A percentile compares a stretch with the other conserved stretches of the same genome.
phyloP scores from a whole-genome alignment of 1,284 basidiomycete genomes.

The Fomitiporia mediterranea region DNA sequence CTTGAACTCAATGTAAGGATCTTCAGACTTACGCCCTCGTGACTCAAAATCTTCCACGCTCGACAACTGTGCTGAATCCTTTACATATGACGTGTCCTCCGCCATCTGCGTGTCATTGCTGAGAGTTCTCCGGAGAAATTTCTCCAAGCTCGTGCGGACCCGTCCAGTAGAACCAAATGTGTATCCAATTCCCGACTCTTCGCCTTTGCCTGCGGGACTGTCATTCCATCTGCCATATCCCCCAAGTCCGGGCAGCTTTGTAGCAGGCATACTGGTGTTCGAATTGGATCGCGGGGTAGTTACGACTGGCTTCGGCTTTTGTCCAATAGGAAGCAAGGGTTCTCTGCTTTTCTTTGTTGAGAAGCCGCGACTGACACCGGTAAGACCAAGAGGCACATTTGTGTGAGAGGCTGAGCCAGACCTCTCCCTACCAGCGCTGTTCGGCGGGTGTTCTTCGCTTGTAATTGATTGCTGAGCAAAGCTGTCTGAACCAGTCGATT shows the following conservation, averaged over 20 bases:
- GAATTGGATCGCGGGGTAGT: neutral
- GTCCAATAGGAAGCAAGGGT: conserved; percentile 51
- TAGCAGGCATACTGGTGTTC: conserved; percentile 13
- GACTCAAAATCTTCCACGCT: conserved; percentile 15
- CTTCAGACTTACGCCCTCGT: conserved; percentile 3
- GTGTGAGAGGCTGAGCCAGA: neutral
- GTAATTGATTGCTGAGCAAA: conserved; percentile 18
- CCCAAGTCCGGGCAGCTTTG: conserved; percentile 13
- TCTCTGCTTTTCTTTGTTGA: conserved; percentile 56
- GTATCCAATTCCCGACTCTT: neutral
- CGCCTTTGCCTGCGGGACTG: conserved; percentile 2
- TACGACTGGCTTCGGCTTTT: conserved; percentile 14
- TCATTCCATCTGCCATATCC: conserved; percentile 12
- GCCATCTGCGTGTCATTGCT: conserved; percentile 16
- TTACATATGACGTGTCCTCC: conserved; percentile 1
- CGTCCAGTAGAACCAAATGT: conserved; percentile 8
- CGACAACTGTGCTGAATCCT: neutral
- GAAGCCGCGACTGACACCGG: conserved; percentile 9
- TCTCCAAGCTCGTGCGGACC: conserved; percentile 19
- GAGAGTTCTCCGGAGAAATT: conserved; percentile 17
- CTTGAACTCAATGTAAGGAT: conserved; percentile 15
- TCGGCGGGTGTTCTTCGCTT: conserved; percentile 10
- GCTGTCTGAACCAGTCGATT: conserved; percentile 17
- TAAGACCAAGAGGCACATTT: neutral
- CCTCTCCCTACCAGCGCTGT: neutral